A percentile compares a stretch with the other conserved stretches of the same genome.
These are phyloP conservation scores for Discostella stelligeroides DNA, from an alignment of 108 stramenopile genomes.

Conservation along the genomic window DNA sequence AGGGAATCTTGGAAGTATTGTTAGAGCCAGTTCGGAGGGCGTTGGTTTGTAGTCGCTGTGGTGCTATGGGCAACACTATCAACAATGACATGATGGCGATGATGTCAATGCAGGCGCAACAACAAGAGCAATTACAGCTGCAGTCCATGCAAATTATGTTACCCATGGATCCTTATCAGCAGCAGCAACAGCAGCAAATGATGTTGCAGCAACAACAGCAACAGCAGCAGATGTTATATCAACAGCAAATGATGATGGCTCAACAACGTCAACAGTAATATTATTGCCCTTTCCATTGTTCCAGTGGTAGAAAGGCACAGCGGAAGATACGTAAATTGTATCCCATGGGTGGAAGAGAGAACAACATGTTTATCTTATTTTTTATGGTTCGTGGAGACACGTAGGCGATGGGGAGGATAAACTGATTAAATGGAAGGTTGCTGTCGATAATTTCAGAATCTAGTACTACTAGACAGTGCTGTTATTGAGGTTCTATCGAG, in stretches of 20 bases:
- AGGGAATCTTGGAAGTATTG: conserved; percentile 29
- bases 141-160: background rate
- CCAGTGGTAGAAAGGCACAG: no score
- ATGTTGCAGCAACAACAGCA: conserved; percentile 10
- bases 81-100: conserved; percentile 9
- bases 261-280: conserved; percentile 2
- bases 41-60: conserved; percentile 31
- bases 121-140: conserved; percentile 10
- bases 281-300: no score
- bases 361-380: no score
- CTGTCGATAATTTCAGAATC: no score
- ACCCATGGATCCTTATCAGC: background rate
- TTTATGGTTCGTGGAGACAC: no score
- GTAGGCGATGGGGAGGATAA: no score
- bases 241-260: conserved; percentile 28
- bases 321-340: no score
- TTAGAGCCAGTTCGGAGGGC: conserved; percentile 43
- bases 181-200: conserved; percentile 1
- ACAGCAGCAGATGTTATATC: conserved; percentile 28
- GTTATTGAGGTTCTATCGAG: no score
- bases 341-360: no score
- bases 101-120: conserved; percentile 19
- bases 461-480: no score
- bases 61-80: background rate
- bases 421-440: no score